Conservation (phyloP, 805 yeast genomes). For the Starmerella cellae region DNA sequence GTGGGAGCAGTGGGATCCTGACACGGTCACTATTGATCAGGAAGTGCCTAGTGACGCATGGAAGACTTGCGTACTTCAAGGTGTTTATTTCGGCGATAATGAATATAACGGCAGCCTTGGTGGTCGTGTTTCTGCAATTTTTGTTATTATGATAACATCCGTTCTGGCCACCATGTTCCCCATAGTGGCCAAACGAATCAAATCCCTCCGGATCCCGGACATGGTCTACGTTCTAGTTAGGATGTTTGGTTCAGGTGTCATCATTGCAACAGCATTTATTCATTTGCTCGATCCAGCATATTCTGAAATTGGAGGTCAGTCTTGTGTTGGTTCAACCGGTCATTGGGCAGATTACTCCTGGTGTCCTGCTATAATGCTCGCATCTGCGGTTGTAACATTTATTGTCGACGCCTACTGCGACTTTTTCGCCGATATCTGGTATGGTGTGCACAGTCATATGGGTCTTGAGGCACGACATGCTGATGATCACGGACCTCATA, state of each 20-base stretch:
- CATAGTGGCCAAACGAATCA: constrained; percentile 23
- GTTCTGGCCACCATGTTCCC: constrained; percentile 37
- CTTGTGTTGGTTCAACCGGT: constrained; percentile 35
- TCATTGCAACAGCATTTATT: constrained; percentile 61
- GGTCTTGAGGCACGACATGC: constrained; percentile 8
- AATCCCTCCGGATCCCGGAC: constrained; percentile 23
- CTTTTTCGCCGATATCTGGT: constrained; percentile 28
- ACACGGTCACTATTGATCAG: constrained; percentile 23
- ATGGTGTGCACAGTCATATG: constrained; percentile 18
- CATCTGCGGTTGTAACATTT: constrained; percentile 36
- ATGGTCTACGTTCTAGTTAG: constrained; percentile 26
- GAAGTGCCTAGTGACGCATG: constrained; percentile 29
- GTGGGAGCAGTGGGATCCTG: constrained; percentile 24
- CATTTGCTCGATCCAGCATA: constrained; percentile 41
- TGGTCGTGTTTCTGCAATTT: constrained; percentile 43
- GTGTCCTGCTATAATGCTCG: constrained; percentile 42
- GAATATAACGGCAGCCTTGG: constrained; percentile 36
- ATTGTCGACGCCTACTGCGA: constrained; percentile 38
- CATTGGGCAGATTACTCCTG: constrained; percentile 43
- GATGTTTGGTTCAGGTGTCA: constrained; percentile 65
- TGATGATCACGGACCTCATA: constrained; percentile 2
- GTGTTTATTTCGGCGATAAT: constrained; percentile 31
- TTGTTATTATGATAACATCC: constrained; percentile 44
- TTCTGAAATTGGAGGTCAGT: constrained; percentile 24
- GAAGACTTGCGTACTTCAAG: constrained; percentile 33